Conservation (phyloP, 129 eudicot species). For the Flaveria bidentis region DNA sequence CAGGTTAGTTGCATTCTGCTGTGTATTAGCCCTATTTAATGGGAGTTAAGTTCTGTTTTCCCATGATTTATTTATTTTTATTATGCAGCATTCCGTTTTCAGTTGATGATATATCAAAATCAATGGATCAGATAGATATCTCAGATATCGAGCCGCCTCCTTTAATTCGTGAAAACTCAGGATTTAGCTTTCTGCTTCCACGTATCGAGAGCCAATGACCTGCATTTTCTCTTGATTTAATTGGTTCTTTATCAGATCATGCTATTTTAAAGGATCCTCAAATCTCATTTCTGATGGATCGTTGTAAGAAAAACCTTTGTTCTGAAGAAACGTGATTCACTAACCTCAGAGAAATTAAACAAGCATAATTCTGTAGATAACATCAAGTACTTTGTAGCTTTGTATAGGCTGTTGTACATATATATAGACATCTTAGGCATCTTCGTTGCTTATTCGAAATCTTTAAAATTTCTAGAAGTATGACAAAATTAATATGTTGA, state of each 20-base stretch:
- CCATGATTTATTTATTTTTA: not conserved
- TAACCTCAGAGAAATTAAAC: not conserved
- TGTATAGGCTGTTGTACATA: conserved; percentile 5
- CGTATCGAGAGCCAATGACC: conserved; percentile 45
- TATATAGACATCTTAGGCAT: not conserved
- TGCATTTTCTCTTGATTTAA: conserved; percentile 11
- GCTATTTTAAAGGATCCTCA: conserved; percentile 13
- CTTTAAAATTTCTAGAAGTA: no score
- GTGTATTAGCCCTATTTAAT: not conserved
- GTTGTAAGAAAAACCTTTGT: not conserved
- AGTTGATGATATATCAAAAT: conserved; percentile 86
- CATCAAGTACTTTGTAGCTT: not conserved
- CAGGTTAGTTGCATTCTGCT: conserved; percentile 50
- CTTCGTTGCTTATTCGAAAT: no score
- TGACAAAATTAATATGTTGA: not conserved
- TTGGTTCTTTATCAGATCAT: conserved; percentile 15
- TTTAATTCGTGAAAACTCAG: conserved; percentile 68
- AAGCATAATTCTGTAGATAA: conserved; percentile 22
- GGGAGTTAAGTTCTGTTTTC: conserved; percentile 16
- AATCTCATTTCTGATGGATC: conserved; percentile 11
- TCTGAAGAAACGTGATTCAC: conserved; percentile 18
- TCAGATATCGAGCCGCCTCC: conserved; percentile 83
- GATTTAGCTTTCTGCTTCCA: conserved; percentile 81
- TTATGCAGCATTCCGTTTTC: conserved; percentile 82
- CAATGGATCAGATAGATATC: conserved; percentile 80